These are phyloP conservation scores for Peronospora farinosa DNA, from an alignment of 352 stramenopile species.

Conservation along the genomic window DNA sequence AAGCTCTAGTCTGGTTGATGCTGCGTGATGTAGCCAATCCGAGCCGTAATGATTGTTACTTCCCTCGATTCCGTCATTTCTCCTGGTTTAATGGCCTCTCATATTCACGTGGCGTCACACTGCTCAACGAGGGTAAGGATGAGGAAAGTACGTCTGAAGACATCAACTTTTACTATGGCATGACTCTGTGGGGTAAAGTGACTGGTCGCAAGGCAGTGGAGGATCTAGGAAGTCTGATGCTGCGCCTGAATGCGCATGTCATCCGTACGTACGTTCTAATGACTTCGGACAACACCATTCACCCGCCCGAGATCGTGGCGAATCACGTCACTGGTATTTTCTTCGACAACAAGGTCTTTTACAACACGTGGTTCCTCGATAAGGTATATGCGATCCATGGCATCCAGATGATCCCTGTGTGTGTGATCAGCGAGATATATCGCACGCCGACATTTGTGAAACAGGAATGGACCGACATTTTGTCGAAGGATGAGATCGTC, in stretches of 20 bases:
- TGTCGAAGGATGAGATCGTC: slow-evolving; percentile 61
- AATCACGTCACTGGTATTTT: slow-evolving; percentile 78
- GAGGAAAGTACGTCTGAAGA: slow-evolving; percentile 73
- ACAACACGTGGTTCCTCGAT: slow-evolving; percentile 66
- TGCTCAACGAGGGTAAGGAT: slow-evolving; percentile 60
- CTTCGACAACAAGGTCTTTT: slow-evolving; percentile 70
- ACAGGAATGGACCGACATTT: slow-evolving; percentile 70
- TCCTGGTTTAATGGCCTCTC: slow-evolving; percentile 75
- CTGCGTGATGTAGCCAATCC: slow-evolving; percentile 70
- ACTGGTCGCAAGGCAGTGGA: slow-evolving; percentile 51
- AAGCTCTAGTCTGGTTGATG: slow-evolving; percentile 56
- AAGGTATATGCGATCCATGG: slow-evolving; percentile 69
- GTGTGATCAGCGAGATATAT: slow-evolving; percentile 59
- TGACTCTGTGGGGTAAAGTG: slow-evolving; percentile 66
- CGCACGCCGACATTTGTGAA: slow-evolving; percentile 54
- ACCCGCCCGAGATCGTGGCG: slow-evolving; percentile 51
- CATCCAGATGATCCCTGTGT: slow-evolving; percentile 77
- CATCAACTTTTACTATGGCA: slow-evolving; percentile 76
- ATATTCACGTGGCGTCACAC: slow-evolving; percentile 59
- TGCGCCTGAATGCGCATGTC: slow-evolving; percentile 53
- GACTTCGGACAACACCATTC: slow-evolving; percentile 46
- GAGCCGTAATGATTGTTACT: slow-evolving; percentile 41
- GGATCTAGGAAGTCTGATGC: slow-evolving; percentile 67
- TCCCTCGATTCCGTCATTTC: slow-evolving; percentile 68
- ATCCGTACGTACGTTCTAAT: slow-evolving; percentile 72